Conservation (phyloP, 495 filamentous ascomycete species). For the Penicillium goetzii region DNA sequence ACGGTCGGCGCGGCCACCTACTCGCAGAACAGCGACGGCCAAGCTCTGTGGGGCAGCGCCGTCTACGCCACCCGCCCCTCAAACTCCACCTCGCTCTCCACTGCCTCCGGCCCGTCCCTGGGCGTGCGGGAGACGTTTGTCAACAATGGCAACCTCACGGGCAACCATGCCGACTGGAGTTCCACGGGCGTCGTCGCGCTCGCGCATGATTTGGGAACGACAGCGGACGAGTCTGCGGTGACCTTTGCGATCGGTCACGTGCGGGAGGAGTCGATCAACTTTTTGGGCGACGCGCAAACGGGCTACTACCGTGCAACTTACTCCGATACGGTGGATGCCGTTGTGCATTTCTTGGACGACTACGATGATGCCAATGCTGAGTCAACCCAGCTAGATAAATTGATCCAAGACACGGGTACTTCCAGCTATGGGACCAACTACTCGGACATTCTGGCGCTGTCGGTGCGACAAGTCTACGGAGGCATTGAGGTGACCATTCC, state of each 20-base stretch:
- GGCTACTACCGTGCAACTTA: constrained; percentile 43
- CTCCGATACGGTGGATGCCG: constrained; percentile 29
- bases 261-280: constrained; percentile 45
- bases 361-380: constrained; percentile 39
- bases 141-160: constrained; percentile 33
- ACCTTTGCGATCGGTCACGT: constrained; percentile 50
- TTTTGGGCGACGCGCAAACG: constrained; percentile 41
- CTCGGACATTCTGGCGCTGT: constrained; percentile 46
- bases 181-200: constrained; percentile 39
- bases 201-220: constrained; percentile 42
- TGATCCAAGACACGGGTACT: constrained; percentile 29
- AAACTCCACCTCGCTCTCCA: constrained; percentile 26
- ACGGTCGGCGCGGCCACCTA: constrained; percentile 31
- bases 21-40: constrained; percentile 34
- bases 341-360: constrained; percentile 45
- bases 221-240: constrained; percentile 29
- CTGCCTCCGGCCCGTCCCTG: constrained; percentile 29
- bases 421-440: constrained; percentile 43
- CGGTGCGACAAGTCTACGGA: constrained; percentile 47
- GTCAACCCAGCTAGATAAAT: constrained; percentile 33
- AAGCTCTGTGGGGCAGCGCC: constrained; percentile 47
- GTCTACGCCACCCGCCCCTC: constrained; percentile 43
- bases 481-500: constrained; percentile 48
- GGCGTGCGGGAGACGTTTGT: constrained; percentile 35
- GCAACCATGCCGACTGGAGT: constrained; percentile 30